A percentile compares a stretch with the other conserved stretches of the same genome.
phyloP scores from a whole-genome alignment of 2,329 filamentous ascomycete genomes.

The Fusarium sp. region DNA sequence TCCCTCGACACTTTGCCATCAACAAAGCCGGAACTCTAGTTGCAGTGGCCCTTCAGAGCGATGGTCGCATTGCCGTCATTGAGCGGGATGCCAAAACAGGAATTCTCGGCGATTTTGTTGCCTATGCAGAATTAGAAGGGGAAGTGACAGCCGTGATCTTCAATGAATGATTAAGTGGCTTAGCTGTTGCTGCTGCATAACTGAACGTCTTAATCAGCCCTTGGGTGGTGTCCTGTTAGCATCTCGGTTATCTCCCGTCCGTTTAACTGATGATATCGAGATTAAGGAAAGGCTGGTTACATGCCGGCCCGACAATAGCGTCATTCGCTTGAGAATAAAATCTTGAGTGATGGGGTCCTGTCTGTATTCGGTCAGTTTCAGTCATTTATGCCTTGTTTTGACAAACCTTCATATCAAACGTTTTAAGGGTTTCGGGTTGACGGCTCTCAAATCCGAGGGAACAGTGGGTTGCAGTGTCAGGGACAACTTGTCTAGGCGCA shows the following conservation, averaged over 20 bases:
- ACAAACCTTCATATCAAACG: no score
- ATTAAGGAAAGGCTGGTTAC: slow-evolving; percentile 6
- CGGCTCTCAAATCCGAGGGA: slow-evolving; percentile 33
- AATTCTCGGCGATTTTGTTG: slow-evolving; percentile 64
- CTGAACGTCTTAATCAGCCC: background rate
- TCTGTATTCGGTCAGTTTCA: slow-evolving; percentile 9
- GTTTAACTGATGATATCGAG: slow-evolving; percentile 5
- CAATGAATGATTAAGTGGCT: slow-evolving; percentile 54
- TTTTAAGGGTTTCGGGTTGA: slow-evolving; percentile 23
- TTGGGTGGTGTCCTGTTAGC: background rate
- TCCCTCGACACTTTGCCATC: slow-evolving; percentile 77
- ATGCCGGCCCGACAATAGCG: slow-evolving; percentile 1
- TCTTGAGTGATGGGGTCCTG: background rate
- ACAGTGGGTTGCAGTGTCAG: slow-evolving; percentile 39
- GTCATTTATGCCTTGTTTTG: background rate
- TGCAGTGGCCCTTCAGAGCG: slow-evolving; percentile 76
- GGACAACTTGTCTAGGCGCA: slow-evolving; percentile 19
- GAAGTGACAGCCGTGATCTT: slow-evolving; percentile 65
- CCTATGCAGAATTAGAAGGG: slow-evolving; percentile 60
- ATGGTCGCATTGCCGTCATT: slow-evolving; percentile 73
- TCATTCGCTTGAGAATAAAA: background rate
- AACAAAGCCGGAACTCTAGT: slow-evolving; percentile 75
- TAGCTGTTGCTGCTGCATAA: background rate
- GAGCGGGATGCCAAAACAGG: slow-evolving; percentile 73
- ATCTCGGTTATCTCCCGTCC: slow-evolving; percentile 9